Percentiles rank a stretch among this genome's conserved stretches.
phyloP scores from a whole-genome alignment of 2,329 filamentous ascomycete genomes.

The Pseudocercospora fijiensis region DNA sequence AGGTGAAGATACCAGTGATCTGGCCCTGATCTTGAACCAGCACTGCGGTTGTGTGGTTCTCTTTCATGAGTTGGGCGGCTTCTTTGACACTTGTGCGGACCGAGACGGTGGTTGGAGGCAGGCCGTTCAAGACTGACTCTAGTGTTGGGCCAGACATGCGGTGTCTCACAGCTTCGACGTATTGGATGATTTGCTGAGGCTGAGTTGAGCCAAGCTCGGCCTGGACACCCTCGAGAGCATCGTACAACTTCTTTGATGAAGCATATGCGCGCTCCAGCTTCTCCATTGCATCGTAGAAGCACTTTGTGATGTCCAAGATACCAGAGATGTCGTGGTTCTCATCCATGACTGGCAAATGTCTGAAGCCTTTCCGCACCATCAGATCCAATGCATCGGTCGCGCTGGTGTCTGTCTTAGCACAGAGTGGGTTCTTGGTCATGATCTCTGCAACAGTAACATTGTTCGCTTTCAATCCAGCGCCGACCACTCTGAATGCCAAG shows the following conservation, averaged over 20 bases:
- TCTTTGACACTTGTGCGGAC: conserved; percentile 96
- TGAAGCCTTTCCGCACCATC: conserved; percentile 98
- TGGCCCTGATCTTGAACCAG: conserved; percentile 94
- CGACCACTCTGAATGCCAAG: conserved; percentile 93
- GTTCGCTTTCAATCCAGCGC: conserved; percentile 81
- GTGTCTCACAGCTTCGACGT: conserved; percentile 88
- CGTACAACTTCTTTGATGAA: conserved; percentile 96
- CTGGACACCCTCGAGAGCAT: conserved; percentile 95
- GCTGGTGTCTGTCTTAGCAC: conserved; percentile 94
- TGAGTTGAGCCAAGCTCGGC: conserved; percentile 94
- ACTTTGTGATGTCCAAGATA: conserved; percentile 98
- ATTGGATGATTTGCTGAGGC: conserved; percentile 97
- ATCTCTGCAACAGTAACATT: conserved; percentile 95
- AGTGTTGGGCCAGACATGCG: conserved; percentile 99
- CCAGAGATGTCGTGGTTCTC: conserved; percentile 99
- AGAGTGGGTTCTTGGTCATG: conserved; percentile 99
- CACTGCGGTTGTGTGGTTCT: conserved; percentile 95
- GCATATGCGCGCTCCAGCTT: conserved; percentile 97
- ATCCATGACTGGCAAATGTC: conserved; percentile 97
- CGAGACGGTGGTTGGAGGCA: conserved; percentile 90
- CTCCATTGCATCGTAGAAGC: conserved; percentile 99
- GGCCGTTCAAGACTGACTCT: conserved; percentile 87
- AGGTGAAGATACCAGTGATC: conserved; percentile 98
- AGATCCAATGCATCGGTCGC: conserved; percentile 95
- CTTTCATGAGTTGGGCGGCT: conserved; percentile 93